phyloP scores from a whole-genome alignment of 1,284 basidiomycete species.

The Rhodotorula sp. region DNA sequence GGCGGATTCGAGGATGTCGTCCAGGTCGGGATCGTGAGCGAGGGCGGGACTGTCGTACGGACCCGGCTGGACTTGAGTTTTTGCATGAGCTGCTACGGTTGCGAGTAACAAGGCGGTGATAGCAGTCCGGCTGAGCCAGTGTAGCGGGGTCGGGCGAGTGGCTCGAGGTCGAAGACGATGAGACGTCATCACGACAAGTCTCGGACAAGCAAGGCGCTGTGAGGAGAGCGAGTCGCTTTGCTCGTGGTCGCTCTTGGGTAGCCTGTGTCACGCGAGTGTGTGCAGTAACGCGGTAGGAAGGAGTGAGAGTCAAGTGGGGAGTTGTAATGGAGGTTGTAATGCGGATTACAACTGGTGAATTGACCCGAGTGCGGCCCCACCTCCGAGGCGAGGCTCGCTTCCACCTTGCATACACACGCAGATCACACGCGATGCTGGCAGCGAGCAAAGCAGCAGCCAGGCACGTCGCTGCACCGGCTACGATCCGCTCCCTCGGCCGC shows the following conservation, averaged over 20 bases:
- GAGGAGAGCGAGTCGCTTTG: background rate
- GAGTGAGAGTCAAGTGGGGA: background rate
- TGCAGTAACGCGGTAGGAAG: too few relatives aligned
- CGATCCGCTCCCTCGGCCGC: background rate
- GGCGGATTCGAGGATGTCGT: background rate
- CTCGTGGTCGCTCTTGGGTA: background rate
- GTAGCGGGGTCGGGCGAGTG: too few relatives aligned
- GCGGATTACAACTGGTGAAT: background rate
- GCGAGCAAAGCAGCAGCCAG: background rate
- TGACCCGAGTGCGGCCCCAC: background rate
- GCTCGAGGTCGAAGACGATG: background rate
- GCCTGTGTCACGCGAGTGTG: too few relatives aligned
- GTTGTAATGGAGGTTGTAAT: background rate
- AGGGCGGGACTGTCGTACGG: background rate
- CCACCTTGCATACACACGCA: too few relatives aligned
- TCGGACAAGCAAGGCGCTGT: too few relatives aligned
- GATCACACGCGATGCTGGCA: background rate
- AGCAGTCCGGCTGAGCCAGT: background rate
- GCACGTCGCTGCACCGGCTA: background rate
- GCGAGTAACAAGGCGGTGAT: background rate
- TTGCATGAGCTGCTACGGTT: background rate
- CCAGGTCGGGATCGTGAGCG: background rate
- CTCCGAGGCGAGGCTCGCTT: background rate
- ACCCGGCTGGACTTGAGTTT: background rate
- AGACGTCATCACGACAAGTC: background rate